These are phyloP conservation scores for Sphagnum tenellum DNA, from an alignment of 225 moss, liverwort and hornwort species.

Conservation along the genomic window DNA sequence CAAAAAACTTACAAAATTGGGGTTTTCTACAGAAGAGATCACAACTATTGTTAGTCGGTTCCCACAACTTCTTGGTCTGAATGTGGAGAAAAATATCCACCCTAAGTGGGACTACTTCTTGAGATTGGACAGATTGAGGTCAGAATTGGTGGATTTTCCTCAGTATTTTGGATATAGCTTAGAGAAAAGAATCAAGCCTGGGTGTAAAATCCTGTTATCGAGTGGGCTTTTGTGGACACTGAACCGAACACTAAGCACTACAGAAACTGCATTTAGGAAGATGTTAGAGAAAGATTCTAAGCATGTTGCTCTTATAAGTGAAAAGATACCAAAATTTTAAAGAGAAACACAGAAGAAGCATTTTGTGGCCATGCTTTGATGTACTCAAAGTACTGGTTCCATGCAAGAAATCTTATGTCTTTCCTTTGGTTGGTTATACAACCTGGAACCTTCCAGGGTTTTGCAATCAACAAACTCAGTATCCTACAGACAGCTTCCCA, in stretches of 20 bases:
- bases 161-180: constrained; percentile 72
- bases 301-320: too few relatives aligned
- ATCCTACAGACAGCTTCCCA: too few relatives aligned
- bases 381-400: too few relatives aligned
- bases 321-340: too few relatives aligned
- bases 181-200: constrained; percentile 45
- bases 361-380: too few relatives aligned
- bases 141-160: constrained; percentile 52
- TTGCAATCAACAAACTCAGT: too few relatives aligned
- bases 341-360: too few relatives aligned
- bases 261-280: constrained; percentile 28
- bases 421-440: too few relatives aligned
- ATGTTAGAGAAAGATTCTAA: constrained; percentile 16
- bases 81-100: constrained; percentile 34
- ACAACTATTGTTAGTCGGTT: constrained; percentile 39
- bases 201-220: constrained; percentile 21
- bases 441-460: too few relatives aligned
- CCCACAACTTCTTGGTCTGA: constrained; percentile 57
- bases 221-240: constrained; percentile 33
- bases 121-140: constrained; percentile 22
- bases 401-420: too few relatives aligned
- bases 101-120: constrained; percentile 49
- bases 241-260: constrained; percentile 53
- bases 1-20: too few relatives aligned
- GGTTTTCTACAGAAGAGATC: constrained; percentile 37